These are phyloP conservation scores for Glonium stellatum DNA, from an alignment of 495 filamentous ascomycete genomes.

Conservation along the genomic window DNA sequence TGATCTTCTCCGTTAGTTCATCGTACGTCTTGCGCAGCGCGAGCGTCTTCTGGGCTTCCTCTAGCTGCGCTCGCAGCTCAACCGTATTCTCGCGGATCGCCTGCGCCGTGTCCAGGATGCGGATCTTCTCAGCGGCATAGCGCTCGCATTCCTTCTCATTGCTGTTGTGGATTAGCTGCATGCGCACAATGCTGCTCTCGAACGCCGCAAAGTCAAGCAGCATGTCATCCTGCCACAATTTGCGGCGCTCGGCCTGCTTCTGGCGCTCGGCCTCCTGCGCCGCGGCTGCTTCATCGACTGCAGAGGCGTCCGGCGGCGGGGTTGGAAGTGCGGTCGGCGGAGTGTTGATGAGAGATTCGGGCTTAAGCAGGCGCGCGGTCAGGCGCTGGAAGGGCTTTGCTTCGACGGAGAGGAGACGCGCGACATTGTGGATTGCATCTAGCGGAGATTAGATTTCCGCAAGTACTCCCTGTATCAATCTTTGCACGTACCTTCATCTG, in stretches of 20 bases:
- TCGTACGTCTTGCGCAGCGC: slow-evolving; percentile 80
- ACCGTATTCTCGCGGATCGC: slow-evolving; percentile 69
- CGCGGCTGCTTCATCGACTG: slow-evolving; percentile 39
- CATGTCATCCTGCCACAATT: slow-evolving; percentile 69
- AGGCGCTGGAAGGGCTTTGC: slow-evolving; percentile 89
- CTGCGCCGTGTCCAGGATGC: slow-evolving; percentile 68
- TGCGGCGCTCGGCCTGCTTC: slow-evolving; percentile 45
- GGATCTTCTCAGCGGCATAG: slow-evolving; percentile 71
- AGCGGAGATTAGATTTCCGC: background rate
- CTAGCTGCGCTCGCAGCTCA: slow-evolving; percentile 62
- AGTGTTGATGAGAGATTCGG: slow-evolving; percentile 52
- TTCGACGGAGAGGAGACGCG: slow-evolving; percentile 84
- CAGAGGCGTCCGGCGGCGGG: slow-evolving; percentile 60
- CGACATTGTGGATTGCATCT: slow-evolving; percentile 78
- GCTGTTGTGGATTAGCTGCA: slow-evolving; percentile 78
- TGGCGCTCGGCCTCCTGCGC: slow-evolving; percentile 41
- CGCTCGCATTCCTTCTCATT: slow-evolving; percentile 80
- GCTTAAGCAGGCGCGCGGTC: slow-evolving; percentile 65
- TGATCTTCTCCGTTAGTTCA: slow-evolving; percentile 78
- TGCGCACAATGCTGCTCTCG: slow-evolving; percentile 76
- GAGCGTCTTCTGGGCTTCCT: slow-evolving; percentile 66
- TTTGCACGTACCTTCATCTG: slow-evolving; percentile 18
- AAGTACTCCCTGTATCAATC: background rate
- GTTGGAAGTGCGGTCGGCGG: slow-evolving; percentile 55
- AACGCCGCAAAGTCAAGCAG: slow-evolving; percentile 86